These are phyloP conservation scores for Penicilliopsis zonata DNA, from an alignment of 495 filamentous ascomycete species.

Conservation along the genomic window DNA sequence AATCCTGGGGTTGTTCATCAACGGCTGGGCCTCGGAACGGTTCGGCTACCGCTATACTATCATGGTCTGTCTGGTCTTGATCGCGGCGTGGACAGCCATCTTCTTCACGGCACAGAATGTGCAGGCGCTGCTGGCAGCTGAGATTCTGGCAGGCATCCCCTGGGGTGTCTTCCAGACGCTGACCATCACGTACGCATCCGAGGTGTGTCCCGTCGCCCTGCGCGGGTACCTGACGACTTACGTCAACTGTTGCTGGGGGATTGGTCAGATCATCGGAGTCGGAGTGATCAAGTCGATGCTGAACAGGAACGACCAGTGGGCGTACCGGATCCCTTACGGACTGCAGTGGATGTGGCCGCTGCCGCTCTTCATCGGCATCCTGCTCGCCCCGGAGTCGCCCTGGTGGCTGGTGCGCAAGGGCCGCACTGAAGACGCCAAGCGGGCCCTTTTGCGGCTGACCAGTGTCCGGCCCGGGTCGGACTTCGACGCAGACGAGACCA, in stretches of 20 bases:
- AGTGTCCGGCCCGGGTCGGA: slow-evolving; percentile 40
- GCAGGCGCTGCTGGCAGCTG: slow-evolving; percentile 53
- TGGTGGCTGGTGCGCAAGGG: slow-evolving; percentile 77
- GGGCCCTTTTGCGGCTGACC: slow-evolving; percentile 53
- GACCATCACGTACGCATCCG: slow-evolving; percentile 70
- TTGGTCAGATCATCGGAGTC: slow-evolving; percentile 65
- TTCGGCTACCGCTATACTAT: slow-evolving; percentile 67
- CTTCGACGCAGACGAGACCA: slow-evolving; percentile 63
- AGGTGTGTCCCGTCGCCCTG: slow-evolving; percentile 63
- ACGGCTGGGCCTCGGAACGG: slow-evolving; percentile 62
- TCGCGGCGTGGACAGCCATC: slow-evolving; percentile 60
- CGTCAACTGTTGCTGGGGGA: slow-evolving; percentile 73
- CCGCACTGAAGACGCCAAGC: slow-evolving; percentile 54
- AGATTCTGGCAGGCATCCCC: slow-evolving; percentile 67
- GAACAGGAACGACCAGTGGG: slow-evolving; percentile 45
- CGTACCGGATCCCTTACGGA: slow-evolving; percentile 57
- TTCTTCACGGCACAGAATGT: slow-evolving; percentile 68
- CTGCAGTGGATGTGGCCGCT: slow-evolving; percentile 83
- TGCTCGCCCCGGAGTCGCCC: slow-evolving; percentile 62
- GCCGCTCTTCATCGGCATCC: slow-evolving; percentile 59
- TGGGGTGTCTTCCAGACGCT: slow-evolving; percentile 79
- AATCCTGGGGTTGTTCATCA: slow-evolving; percentile 65
- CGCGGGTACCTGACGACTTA: slow-evolving; percentile 67
- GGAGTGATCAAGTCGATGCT: slow-evolving; percentile 61
- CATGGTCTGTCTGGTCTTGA: slow-evolving; percentile 50